Percentiles rank a stretch among this genome's conserved stretches.
phyloP scores from a whole-genome alignment of 148 eudicot genomes.

The Cornus florida region DNA sequence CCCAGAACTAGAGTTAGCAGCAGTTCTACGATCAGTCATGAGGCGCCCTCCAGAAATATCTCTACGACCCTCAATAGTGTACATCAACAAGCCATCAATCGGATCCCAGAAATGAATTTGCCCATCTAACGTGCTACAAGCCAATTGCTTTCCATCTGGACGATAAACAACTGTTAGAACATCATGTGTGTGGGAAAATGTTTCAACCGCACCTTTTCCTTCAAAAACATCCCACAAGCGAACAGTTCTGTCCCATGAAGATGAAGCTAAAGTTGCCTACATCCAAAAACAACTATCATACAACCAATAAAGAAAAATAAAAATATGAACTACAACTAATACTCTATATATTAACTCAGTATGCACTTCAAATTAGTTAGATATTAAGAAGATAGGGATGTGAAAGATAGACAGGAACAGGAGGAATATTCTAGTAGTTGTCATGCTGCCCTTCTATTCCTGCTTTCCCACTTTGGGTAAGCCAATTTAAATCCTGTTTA shows the following conservation, averaged over 20 bases:
- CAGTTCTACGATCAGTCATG: constrained; percentile 92
- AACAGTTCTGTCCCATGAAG: constrained; percentile 96
- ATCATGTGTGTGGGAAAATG: constrained; percentile 88
- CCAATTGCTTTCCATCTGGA: constrained; percentile 97
- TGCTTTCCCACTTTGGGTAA: too few relatives aligned
- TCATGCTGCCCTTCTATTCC: too few relatives aligned
- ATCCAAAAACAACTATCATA: constrained; percentile 6
- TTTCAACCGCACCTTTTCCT: constrained; percentile 93
- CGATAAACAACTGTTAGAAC: constrained; percentile 95
- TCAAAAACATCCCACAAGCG: constrained; percentile 96
- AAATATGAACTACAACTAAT: neutral
- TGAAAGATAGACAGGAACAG: neutral
- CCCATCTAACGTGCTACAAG: constrained; percentile 93
- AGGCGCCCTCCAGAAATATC: constrained; percentile 95
- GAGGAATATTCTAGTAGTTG: too few relatives aligned
- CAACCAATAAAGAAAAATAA: constrained; percentile 1
- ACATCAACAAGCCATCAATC: constrained; percentile 72
- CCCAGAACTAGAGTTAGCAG: constrained; percentile 85
- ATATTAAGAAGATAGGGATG: neutral
- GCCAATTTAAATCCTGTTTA: too few relatives aligned
- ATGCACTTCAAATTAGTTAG: neutral
- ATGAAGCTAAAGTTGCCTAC: constrained; percentile 88
- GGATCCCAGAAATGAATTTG: constrained; percentile 97
- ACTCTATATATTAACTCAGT: neutral
- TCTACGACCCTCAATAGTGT: constrained; percentile 92